Percentiles rank a stretch among this genome's conserved stretches.
These are phyloP conservation scores for Globisporangium irregulare DNA, from an alignment of 352 stramenopile genomes.

Conservation along the genomic window DNA sequence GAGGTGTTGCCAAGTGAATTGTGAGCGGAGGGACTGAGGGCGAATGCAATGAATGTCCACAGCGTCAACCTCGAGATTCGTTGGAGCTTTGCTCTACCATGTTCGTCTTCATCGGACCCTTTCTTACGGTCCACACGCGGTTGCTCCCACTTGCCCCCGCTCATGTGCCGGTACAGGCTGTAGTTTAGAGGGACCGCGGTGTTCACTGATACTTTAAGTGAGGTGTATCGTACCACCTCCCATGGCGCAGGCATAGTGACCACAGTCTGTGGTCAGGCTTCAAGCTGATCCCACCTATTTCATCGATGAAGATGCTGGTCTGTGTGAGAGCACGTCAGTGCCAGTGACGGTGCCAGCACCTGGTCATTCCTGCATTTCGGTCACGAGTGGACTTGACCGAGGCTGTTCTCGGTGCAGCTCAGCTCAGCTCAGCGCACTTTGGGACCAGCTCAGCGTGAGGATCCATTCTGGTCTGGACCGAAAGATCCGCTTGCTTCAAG, in stretches of 20 bases:
- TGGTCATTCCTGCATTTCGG: not conserved
- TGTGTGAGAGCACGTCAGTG: not conserved
- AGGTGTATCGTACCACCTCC: not conserved
- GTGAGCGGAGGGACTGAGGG: not conserved
- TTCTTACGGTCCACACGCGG: not conserved
- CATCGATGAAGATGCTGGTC: not conserved
- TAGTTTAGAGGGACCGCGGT: not conserved
- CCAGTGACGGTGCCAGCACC: not conserved
- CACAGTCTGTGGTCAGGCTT: not conserved
- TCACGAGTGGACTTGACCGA: not conserved
- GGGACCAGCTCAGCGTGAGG: not conserved
- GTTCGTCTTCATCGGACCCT: not conserved
- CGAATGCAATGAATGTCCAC: not conserved
- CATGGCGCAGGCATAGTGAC: not conserved
- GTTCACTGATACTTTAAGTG: not conserved
- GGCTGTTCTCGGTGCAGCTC: not conserved
- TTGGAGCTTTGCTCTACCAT: not conserved
- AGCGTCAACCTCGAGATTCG: not conserved
- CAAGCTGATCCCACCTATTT: constrained; percentile 4
- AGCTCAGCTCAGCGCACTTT: not conserved
- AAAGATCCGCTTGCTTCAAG: not conserved
- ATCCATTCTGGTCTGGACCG: not conserved
- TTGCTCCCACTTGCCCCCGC: not conserved
- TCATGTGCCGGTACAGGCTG: not conserved
- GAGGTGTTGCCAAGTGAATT: not conserved